Evolutionary conservation across 202 grass and related monocot genomes (phyloP).

Genomic region (Panicum virgatum): DNA sequence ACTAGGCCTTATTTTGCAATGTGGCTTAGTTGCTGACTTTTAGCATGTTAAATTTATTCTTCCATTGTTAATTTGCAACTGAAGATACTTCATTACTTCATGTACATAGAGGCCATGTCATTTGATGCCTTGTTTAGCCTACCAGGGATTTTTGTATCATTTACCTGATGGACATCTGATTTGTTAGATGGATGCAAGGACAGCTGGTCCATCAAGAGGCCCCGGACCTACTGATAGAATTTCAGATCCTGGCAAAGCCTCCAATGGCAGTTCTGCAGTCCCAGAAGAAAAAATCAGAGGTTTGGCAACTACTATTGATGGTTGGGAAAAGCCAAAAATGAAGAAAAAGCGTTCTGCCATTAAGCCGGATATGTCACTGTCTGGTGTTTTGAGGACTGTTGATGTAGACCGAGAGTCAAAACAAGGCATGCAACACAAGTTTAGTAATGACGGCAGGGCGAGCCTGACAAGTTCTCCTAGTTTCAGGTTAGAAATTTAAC

Average conservation of each 20-base stretch:
- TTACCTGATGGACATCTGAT: conserved; percentile 40
- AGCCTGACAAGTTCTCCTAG: conserved; percentile 55
- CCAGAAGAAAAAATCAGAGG: conserved; percentile 69
- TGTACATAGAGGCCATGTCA: conserved; percentile 27
- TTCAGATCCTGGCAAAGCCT: conserved; percentile 67
- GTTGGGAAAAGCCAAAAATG: conserved; percentile 84
- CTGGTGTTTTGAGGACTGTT: conserved; percentile 47
- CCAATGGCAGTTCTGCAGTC: conserved; percentile 45
- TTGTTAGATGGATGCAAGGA: conserved; percentile 85
- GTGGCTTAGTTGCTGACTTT: conserved; percentile 14
- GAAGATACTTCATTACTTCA: conserved; percentile 32
- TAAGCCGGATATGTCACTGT: conserved; percentile 58
- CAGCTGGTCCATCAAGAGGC: conserved; percentile 49
- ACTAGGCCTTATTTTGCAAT: conserved; percentile 21
- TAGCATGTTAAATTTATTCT: conserved; percentile 29
- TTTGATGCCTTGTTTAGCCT: conserved; percentile 5
- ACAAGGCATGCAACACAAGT: conserved; percentile 67
- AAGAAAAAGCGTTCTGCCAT: conserved; percentile 88
- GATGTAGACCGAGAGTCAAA: conserved; percentile 73
- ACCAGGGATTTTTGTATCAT: neutral
- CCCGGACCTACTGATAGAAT: conserved; percentile 58
- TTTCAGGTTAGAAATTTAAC: conserved; percentile 61
- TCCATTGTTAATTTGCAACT: conserved; percentile 40
- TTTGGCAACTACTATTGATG: conserved; percentile 61
- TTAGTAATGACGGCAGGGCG: conserved; percentile 56